Evolutionary conservation across 345 rosid genomes (phyloP), one percentile per base, ranked within the genome.

Genomic region (Populus nigra): DNA sequence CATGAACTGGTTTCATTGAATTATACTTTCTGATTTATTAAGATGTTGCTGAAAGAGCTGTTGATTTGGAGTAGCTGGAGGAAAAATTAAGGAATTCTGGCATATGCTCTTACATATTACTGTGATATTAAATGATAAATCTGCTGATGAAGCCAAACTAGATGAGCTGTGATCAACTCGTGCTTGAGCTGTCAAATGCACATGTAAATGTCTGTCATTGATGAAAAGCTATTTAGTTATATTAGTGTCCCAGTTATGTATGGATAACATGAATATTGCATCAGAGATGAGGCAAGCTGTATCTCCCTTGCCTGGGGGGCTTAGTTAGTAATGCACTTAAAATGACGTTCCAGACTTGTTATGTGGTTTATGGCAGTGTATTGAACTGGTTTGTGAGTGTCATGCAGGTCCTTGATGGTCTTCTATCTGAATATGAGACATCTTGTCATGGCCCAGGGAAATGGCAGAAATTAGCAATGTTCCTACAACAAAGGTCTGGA

Each of bases 401-500:
- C 70, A 11, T 79, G 81, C 91, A 96, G 98, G 93, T 94, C 73
- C 88, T 96, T 79, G 98, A 94, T 83, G 85, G 82, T 73, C 91
- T 93, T 82, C 62, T 92, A 23, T 85, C 91, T 7, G 97, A 92
- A 74, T 96, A 94, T 75, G 97, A 92, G 68, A 85, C 84, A 70
- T 86, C 91, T 36, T 88, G 89, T 80, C 92, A 89, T 86, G 98
- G 98, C 72, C 98, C 97, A 1, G 90, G 89, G 38, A 94, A 96
- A 83, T 96, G 98, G 97, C 91, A 92, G 88, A 96, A 94, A 86
- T 85, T 94, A 81, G 93, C 91, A 5, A 82, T 73, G 65, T 96
- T 91, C 88, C 91, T 94, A 73, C 95, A 92, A 69, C 97, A 91
- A 84, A 94, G 98, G 98, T 94, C 69, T 75, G 80, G n/a, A n/a